Percentiles rank a stretch among this genome's conserved stretches.
Evolutionary conservation across 306 rosid genomes (phyloP).

Genomic region (Rosa rugosa): DNA sequence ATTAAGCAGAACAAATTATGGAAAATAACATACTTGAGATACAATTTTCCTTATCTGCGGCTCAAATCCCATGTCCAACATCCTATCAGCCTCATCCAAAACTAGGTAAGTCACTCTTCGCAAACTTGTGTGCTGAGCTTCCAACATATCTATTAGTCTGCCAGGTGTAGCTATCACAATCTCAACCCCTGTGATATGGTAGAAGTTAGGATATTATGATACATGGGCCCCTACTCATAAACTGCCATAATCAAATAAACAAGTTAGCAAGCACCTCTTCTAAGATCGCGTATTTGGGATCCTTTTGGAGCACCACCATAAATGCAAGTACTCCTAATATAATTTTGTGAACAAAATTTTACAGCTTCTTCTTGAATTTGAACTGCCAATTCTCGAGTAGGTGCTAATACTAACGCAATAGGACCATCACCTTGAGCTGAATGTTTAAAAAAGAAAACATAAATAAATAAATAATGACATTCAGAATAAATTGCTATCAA

Average conservation of each 20-base stretch:
- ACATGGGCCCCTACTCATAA: neutral
- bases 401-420: constrained; percentile 78
- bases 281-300: constrained; percentile 94
- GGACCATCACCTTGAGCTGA: constrained; percentile 89
- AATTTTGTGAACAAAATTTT: constrained; percentile 62
- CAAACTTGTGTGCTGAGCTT: constrained; percentile 83
- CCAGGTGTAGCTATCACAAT: constrained; percentile 98
- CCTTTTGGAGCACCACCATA: constrained; percentile 99
- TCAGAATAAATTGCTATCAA: neutral
- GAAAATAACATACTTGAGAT: constrained; percentile 55
- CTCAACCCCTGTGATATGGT: constrained; percentile 68
- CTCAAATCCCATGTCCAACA: constrained; percentile 99
- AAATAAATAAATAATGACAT: constrained; percentile 3
- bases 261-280: constrained; percentile 48
- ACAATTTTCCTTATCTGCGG: constrained; percentile 90
- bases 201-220: constrained; percentile 17
- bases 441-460: constrained; percentile 17
- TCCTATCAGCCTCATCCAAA: constrained; percentile 95
- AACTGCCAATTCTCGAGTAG: constrained; percentile 92
- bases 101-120: constrained; percentile 92
- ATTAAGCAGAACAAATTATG: neutral
- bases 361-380: constrained; percentile 89
- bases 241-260: constrained; percentile 7
- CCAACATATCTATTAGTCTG: constrained; percentile 94
- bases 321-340: constrained; percentile 68